These are phyloP conservation scores for Fraxinus latifolia DNA, from an alignment of 305 asterid genomes.

Conservation along the genomic window DNA sequence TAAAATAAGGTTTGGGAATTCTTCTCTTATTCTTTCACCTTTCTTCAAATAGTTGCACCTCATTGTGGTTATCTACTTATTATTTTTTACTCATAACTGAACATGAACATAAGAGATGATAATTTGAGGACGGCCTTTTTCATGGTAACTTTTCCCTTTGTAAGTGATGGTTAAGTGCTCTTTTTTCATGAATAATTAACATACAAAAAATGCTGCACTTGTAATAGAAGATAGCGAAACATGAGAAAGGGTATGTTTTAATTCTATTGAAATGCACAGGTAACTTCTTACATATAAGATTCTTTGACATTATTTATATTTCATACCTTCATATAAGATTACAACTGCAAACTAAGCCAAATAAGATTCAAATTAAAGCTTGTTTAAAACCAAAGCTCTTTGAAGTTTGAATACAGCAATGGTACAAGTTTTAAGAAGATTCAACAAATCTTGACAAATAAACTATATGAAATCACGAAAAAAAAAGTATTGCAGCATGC, in stretches of 20 bases:
- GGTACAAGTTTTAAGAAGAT: slow-evolving; percentile 12
- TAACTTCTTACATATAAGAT: neutral
- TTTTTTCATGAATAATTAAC: neutral
- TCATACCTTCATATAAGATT: neutral
- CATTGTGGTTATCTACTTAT: neutral
- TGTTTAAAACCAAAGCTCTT: slow-evolving; percentile 5
- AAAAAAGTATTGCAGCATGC: slow-evolving; percentile 3
- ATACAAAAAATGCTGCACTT: neutral
- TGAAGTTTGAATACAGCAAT: neutral
- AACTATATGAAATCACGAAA: neutral
- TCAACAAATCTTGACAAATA: neutral
- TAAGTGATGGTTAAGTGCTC: neutral
- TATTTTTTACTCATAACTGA: neutral
- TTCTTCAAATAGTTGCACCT: neutral
- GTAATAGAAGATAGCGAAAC: neutral
- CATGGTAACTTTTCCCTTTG: neutral
- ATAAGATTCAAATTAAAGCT: neutral
- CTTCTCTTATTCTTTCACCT: neutral
- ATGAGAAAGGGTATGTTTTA: neutral
- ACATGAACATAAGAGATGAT: neutral
- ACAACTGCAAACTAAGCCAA: neutral
- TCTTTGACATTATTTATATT: neutral
- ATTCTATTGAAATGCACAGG: neutral
- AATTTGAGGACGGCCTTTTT: neutral
- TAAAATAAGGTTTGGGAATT: neutral